Percentiles rank a stretch among this genome's conserved stretches.
Evolutionary conservation across 768 basidiomycete species (phyloP).

Genomic region (Agrocybe pediades): DNA sequence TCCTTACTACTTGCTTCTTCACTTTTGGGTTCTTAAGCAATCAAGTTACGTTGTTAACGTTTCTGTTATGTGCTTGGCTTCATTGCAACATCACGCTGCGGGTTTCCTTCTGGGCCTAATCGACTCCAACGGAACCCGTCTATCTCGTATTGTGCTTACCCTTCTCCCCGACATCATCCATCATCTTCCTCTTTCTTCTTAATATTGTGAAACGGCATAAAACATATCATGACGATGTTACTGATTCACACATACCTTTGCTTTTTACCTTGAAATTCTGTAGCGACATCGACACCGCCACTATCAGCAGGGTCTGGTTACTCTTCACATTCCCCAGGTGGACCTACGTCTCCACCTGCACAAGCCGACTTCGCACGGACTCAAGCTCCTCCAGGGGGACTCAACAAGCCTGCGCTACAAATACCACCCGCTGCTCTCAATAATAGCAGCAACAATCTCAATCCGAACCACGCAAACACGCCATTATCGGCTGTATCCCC

Average conservation of each 20-base stretch:
- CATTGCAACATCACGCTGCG: too few relatives aligned
- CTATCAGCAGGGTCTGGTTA: conserved; percentile 48
- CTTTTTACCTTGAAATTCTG: conserved; percentile 6
- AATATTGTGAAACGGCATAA: too few relatives aligned
- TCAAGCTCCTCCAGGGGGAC: conserved; percentile 23
- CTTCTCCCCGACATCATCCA: not conserved
- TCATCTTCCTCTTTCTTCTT: not conserved
- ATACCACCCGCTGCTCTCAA: conserved; percentile 1
- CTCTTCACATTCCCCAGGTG: conserved; percentile 44
- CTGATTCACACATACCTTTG: conserved; percentile 16
- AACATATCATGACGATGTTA: conserved; percentile 4
- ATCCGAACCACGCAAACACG: not conserved
- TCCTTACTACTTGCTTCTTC: not conserved
- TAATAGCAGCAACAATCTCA: conserved; percentile 5
- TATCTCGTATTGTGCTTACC: conserved; percentile 4
- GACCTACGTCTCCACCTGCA: conserved; percentile 39
- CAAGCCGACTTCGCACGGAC: conserved; percentile 27
- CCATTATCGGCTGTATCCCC: conserved; percentile 13
- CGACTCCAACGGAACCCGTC: not conserved
- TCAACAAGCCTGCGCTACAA: conserved; percentile 14
- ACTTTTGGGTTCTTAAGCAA: not conserved
- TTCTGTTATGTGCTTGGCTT: too few relatives aligned
- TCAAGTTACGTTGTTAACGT: not conserved
- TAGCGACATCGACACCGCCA: conserved; percentile 44
- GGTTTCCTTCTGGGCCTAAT: not conserved